A percentile compares a stretch with the other conserved stretches of the same genome.
Conservation (phyloP, 1,139 yeast genomes). For the Petasospora rhodanensis region DNA sequence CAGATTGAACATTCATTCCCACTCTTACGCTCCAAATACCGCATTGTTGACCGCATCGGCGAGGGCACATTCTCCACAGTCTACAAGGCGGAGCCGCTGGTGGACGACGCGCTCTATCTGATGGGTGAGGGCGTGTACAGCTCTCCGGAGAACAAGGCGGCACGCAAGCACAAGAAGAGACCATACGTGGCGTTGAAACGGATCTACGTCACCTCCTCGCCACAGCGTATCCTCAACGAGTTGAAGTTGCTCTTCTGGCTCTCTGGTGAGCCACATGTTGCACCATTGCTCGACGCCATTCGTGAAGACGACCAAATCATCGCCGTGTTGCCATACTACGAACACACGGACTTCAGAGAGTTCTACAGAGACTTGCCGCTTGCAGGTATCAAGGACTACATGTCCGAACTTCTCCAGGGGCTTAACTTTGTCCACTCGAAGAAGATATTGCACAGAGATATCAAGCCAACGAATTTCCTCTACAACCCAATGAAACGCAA, state of each 20-base stretch:
- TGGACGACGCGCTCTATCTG: constrained; percentile 62
- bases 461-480: constrained; percentile 73
- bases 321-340: constrained; percentile 87
- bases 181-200: constrained; percentile 86
- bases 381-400: constrained; percentile 74
- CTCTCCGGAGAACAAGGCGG: constrained; percentile 55
- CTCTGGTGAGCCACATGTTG: constrained; percentile 67
- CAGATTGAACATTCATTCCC: constrained; percentile 62
- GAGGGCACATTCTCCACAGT: constrained; percentile 96
- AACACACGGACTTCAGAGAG: constrained; percentile 86
- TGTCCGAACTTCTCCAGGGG: constrained; percentile 65
- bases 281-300: constrained; percentile 84
- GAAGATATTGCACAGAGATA: constrained; percentile 69
- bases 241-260: constrained; percentile 67
- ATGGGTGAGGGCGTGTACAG: constrained; percentile 92
- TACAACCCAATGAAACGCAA: constrained; percentile 38
- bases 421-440: constrained; percentile 56
- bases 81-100: constrained; percentile 60
- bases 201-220: constrained; percentile 93
- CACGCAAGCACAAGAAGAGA: constrained; percentile 30
- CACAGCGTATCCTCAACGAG: constrained; percentile 85
- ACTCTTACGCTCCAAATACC: constrained; percentile 39
- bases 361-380: constrained; percentile 78
- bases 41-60: constrained; percentile 46
- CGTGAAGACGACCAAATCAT: constrained; percentile 88